Conservation (phyloP, 257 asterid genomes). For the Solanum commersonii region DNA sequence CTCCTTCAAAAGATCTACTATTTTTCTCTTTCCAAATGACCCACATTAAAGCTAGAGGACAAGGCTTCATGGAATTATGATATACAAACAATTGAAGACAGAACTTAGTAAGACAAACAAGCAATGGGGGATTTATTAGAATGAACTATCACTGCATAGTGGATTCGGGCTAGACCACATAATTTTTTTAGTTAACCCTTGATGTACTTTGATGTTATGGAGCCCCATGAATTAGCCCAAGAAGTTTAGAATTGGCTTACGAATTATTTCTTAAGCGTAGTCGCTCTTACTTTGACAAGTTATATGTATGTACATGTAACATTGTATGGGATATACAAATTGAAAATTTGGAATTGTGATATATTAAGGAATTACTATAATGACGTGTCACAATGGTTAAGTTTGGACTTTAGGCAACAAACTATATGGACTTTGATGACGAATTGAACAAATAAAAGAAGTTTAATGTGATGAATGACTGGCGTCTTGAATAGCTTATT, state of each 20-base stretch:
- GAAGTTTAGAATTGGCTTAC: background rate
- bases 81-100: background rate
- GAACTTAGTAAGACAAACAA: background rate
- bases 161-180: background rate
- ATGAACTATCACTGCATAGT: background rate
- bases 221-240: background rate
- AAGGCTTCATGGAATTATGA: background rate
- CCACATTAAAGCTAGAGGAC: background rate
- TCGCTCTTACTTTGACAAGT: background rate
- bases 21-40: background rate
- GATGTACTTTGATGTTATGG: background rate
- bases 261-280: background rate
- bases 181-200: background rate
- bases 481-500: background rate
- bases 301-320: background rate
- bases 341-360: background rate
- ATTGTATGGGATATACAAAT: background rate
- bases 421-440: background rate
- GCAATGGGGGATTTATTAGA: background rate
- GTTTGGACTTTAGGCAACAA: background rate
- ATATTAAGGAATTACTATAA: background rate
- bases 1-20: background rate
- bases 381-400: background rate
- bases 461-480: background rate
- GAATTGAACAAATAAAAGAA: background rate